Percentiles rank a stretch among this genome's conserved stretches.
Evolutionary conservation across 2,329 filamentous ascomycete genomes (phyloP).

Genomic region (Beauveria asiatica): DNA sequence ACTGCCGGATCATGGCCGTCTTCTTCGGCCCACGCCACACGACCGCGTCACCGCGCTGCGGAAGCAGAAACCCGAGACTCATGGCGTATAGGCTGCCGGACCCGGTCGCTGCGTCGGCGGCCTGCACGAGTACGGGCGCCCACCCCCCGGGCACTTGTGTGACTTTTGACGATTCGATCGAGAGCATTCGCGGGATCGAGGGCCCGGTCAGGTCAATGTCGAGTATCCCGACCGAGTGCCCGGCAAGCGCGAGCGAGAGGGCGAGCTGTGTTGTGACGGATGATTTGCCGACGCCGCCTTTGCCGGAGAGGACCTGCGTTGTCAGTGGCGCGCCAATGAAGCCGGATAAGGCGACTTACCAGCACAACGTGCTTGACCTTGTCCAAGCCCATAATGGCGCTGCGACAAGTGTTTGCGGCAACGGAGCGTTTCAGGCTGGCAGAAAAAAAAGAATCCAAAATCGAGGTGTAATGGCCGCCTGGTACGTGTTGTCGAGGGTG

Average conservation of each 20-base stretch:
- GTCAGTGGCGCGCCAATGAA: not conserved
- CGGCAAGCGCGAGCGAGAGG: constrained; percentile 74
- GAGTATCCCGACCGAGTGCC: constrained; percentile 85
- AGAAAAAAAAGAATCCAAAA: too few species aligned
- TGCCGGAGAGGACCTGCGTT: constrained; percentile 72
- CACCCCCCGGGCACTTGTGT: constrained; percentile 86
- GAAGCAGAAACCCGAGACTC: constrained; percentile 86
- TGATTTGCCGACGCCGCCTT: constrained; percentile 96
- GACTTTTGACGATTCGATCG: constrained; percentile 81
- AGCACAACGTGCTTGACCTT: constrained; percentile 72
- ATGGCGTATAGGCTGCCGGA: constrained; percentile 70
- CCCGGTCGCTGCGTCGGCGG: constrained; percentile 39
- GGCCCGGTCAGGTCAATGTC: constrained; percentile 95
- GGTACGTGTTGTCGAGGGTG: not conserved
- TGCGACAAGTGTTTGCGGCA: not conserved
- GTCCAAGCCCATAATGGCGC: constrained; percentile 29
- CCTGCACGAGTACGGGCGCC: constrained; percentile 80
- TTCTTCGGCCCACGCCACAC: constrained; percentile 98
- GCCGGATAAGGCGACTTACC: constrained; percentile 34
- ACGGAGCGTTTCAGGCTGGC: not conserved
- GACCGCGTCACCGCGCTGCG: constrained; percentile 76
- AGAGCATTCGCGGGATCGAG: constrained; percentile 91
- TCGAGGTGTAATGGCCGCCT: too few species aligned
- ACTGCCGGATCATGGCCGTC: constrained; percentile 97
- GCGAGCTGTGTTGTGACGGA: constrained; percentile 96